A percentile compares a stretch with the other conserved stretches of the same genome.
Conservation (phyloP, 768 basidiomycete genomes). For the Russula virescens region DNA sequence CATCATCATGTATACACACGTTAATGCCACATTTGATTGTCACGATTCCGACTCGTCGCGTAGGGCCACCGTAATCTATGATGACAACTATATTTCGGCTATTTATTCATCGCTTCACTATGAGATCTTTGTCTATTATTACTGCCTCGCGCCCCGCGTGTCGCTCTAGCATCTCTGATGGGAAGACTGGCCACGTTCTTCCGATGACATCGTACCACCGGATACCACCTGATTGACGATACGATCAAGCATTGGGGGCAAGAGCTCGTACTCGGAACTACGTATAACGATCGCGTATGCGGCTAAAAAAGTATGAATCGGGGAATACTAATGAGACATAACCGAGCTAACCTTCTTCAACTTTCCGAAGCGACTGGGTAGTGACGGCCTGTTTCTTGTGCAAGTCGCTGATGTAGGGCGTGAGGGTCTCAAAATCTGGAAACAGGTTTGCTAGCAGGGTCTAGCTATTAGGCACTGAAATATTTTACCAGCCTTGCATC, state of each 20-base stretch:
- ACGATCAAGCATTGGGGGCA: constrained; percentile 63
- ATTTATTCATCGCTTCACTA: neutral
- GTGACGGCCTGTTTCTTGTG: constrained; percentile 87
- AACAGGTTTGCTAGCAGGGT: neutral
- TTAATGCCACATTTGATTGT: neutral
- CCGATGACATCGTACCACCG: constrained; percentile 1
- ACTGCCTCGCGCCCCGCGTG: neutral
- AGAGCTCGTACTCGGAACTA: constrained; percentile 66
- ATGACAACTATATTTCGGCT: too few relatives aligned
- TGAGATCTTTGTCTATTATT: neutral
- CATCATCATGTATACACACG: neutral
- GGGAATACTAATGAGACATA: neutral
- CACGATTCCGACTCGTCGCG: neutral
- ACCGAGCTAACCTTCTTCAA: constrained; percentile 71
- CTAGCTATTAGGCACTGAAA: neutral
- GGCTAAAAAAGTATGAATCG: constrained; percentile 38
- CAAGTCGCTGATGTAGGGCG: constrained; percentile 64
- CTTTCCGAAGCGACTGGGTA: constrained; percentile 83
- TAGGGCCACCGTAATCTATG: neutral
- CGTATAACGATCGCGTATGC: constrained; percentile 69
- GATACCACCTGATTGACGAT: constrained; percentile 43
- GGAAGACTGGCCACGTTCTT: constrained; percentile 2
- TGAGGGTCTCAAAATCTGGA: constrained; percentile 73
- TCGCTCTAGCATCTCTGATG: neutral
- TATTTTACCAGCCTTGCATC: constrained; percentile 60